A percentile compares a stretch with the other conserved stretches of the same genome.
Evolutionary conservation across 352 stramenopile species (phyloP).

Genomic region (Globisporangium parvum): DNA sequence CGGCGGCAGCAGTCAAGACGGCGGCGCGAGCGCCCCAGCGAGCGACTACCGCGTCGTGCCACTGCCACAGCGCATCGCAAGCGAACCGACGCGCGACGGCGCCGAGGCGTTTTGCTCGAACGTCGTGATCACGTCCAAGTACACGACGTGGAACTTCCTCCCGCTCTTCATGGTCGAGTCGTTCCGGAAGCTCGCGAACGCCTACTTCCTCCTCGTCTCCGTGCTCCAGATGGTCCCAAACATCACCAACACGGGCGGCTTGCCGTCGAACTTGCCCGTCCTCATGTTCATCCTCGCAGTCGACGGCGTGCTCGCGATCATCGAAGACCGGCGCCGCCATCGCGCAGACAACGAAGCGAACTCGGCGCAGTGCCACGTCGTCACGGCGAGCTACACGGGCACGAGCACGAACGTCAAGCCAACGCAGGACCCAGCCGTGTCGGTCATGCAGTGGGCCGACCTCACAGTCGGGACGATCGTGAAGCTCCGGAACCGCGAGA

Average conservation of each 20-base stretch:
- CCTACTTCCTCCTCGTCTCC: constrained; percentile 91
- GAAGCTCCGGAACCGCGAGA: constrained; percentile 73
- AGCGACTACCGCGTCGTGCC: constrained; percentile 51
- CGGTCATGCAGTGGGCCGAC: constrained; percentile 59
- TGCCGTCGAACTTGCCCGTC: constrained; percentile 80
- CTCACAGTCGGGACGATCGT: constrained; percentile 83
- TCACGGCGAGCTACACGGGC: constrained; percentile 44
- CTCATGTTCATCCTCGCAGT: constrained; percentile 88
- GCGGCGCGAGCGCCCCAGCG: not conserved
- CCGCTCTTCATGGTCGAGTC: constrained; percentile 86
- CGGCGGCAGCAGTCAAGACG: constrained; percentile 1
- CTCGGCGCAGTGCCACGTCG: constrained; percentile 53
- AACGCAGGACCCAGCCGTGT: constrained; percentile 33
- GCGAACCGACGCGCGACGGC: constrained; percentile 12
- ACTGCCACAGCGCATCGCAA: constrained; percentile 29
- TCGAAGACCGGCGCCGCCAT: constrained; percentile 83
- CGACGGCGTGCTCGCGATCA: constrained; percentile 73
- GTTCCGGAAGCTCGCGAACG: constrained; percentile 86
- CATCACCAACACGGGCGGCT: constrained; percentile 80
- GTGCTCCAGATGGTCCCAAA: constrained; percentile 68
- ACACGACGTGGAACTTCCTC: constrained; percentile 86
- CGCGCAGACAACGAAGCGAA: constrained; percentile 81
- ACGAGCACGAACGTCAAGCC: constrained; percentile 23
- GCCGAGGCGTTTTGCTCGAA: constrained; percentile 62
- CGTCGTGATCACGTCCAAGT: constrained; percentile 90